Evolutionary conservation across 176 grass and related monocot genomes (phyloP).

Genomic region (Eremochloa ophiuroides): DNA sequence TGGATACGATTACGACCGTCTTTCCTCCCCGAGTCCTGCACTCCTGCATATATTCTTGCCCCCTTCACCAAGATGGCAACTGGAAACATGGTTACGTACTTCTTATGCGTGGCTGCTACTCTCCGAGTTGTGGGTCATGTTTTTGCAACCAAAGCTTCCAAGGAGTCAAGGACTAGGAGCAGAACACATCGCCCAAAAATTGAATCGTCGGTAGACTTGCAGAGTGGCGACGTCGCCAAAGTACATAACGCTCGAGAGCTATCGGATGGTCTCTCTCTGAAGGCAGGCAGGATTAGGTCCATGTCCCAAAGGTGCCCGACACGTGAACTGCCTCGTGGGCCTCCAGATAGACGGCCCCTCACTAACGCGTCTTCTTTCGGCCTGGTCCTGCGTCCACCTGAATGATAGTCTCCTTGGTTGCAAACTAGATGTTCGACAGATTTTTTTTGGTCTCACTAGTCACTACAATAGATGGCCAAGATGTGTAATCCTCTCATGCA

Average conservation of each 20-base stretch:
- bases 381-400: neutral
- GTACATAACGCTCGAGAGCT: too few relatives aligned
- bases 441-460: too few relatives aligned
- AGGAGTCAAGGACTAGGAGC: too few relatives aligned
- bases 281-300: neutral
- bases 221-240: neutral
- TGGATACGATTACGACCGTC: constrained; percentile 1
- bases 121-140: neutral
- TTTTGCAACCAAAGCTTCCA: neutral
- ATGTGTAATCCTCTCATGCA: neutral
- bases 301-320: neutral
- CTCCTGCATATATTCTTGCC: neutral
- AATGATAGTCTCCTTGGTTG: neutral
- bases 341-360: neutral
- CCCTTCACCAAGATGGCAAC: neutral
- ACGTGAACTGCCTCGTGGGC: neutral
- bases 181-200: too few relatives aligned
- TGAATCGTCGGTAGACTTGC: too few relatives aligned
- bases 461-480: neutral
- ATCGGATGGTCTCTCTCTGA: too few relatives aligned
- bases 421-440: neutral
- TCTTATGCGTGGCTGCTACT: neutral
- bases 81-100: neutral
- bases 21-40: neutral
- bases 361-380: neutral